These are phyloP conservation scores for Scutellaria baicalensis DNA, from an alignment of 257 asterid species.

Conservation along the genomic window DNA sequence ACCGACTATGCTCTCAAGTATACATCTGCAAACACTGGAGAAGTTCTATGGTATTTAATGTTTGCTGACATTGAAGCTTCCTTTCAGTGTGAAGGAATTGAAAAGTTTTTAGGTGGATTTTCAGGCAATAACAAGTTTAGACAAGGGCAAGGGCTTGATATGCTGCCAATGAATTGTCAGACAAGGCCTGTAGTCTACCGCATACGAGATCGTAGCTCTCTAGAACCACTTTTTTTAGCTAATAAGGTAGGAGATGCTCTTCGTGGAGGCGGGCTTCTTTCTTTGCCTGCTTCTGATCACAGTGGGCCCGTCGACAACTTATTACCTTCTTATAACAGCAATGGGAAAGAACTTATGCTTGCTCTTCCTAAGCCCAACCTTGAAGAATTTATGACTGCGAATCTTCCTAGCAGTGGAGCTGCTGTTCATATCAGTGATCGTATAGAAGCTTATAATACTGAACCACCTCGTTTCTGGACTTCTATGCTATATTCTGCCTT, in stretches of 20 bases:
- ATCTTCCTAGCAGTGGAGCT: conserved; percentile 29
- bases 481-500: conserved; percentile 26
- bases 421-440: conserved; percentile 16
- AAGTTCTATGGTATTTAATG: conserved; percentile 68
- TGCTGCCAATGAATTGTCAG: conserved; percentile 38
- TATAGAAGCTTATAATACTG: conserved; percentile 19
- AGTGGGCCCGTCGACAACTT: conserved; percentile 20
- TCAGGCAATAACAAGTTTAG: conserved; percentile 17
- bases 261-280: conserved; percentile 37
- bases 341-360: conserved; percentile 25
- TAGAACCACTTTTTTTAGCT: conserved; percentile 38
- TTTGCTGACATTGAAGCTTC: conserved; percentile 81
- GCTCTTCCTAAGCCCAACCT: conserved; percentile 37
- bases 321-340: conserved; percentile 22
- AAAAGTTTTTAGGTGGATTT: conserved; percentile 33
- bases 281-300: conserved; percentile 43
- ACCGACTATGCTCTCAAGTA: conserved; percentile 68
- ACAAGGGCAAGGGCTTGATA: conserved; percentile 18
- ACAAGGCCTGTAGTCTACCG: conserved; percentile 51
- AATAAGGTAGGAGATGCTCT: conserved; percentile 34
- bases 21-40: conserved; percentile 56
- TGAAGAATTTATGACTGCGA: conserved; percentile 19
- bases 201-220: conserved; percentile 49
- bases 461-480: conserved; percentile 32
- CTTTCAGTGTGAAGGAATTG: conserved; percentile 49